Evolutionary conservation across 2,329 filamentous ascomycete species (phyloP).

Genomic region (Bipolaris cookei): DNA sequence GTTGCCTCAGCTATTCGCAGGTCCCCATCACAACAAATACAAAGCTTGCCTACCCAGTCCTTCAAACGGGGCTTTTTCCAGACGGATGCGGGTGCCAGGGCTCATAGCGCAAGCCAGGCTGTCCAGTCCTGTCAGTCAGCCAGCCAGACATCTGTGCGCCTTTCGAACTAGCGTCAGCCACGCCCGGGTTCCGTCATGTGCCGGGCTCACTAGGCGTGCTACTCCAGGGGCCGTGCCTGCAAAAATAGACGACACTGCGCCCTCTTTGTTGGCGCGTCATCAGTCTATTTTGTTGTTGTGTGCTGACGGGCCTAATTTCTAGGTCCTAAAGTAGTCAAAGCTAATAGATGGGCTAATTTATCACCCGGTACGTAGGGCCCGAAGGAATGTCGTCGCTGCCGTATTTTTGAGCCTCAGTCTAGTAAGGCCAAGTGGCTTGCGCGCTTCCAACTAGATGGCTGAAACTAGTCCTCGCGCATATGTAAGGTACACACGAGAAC

Average conservation of each 20-base stretch:
- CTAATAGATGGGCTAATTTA: background rate
- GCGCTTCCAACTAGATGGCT: background rate
- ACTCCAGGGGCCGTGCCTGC: background rate
- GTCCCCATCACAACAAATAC: no score
- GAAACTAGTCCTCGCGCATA: background rate
- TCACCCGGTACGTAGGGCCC: no score
- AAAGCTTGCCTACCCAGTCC: background rate
- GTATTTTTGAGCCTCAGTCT: no score
- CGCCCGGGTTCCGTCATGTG: background rate
- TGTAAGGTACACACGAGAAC: background rate
- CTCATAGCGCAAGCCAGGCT: background rate
- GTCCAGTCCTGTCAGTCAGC: background rate
- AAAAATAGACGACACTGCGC: background rate
- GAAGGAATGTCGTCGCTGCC: no score
- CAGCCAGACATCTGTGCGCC: background rate
- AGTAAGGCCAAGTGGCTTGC: background rate
- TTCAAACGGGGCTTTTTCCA: background rate
- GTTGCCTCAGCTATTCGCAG: background rate
- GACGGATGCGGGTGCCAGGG: background rate
- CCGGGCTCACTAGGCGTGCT: background rate
- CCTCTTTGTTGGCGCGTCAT: background rate
- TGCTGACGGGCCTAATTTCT: background rate
- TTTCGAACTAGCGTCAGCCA: background rate
- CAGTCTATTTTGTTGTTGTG: background rate
- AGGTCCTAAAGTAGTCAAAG: background rate